Conservation (phyloP, 257 asterid species). For the Linaria vulgaris region DNA sequence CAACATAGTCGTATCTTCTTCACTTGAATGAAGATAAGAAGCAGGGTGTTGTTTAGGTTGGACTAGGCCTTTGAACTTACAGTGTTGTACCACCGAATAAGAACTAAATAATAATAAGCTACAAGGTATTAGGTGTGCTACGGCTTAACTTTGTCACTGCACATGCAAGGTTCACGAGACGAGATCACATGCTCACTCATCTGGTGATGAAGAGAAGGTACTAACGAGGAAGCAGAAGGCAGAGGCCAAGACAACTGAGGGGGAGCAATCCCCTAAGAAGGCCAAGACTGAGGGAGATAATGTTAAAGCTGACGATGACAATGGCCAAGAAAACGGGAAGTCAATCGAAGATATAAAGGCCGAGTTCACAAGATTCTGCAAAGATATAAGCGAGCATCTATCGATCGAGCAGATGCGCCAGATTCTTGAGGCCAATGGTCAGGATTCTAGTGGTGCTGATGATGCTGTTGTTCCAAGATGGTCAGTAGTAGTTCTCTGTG, state of each 20-base stretch:
- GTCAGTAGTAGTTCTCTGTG: constrained; percentile 34
- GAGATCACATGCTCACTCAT: constrained; percentile 44
- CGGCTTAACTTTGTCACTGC: background rate
- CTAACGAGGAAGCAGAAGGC: constrained; percentile 79
- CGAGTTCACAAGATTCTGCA: constrained; percentile 67
- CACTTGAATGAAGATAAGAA: too few species aligned
- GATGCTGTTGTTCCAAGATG: constrained; percentile 89
- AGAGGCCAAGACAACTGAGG: constrained; percentile 40
- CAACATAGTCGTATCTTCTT: too few species aligned
- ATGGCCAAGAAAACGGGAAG: constrained; percentile 33
- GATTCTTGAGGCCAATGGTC: constrained; percentile 69
- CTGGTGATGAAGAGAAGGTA: constrained; percentile 55
- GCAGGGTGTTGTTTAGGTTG: too few species aligned
- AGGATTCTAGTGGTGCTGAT: constrained; percentile 44
- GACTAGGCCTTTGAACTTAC: too few species aligned
- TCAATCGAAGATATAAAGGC: constrained; percentile 41
- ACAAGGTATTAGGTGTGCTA: too few species aligned
- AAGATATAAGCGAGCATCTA: constrained; percentile 54
- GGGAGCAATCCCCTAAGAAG: constrained; percentile 56
- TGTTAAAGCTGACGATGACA: constrained; percentile 17
- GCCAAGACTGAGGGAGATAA: constrained; percentile 39
- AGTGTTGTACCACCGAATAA: too few species aligned
- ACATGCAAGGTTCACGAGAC: constrained; percentile 56
- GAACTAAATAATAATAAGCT: too few species aligned
- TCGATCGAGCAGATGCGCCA: constrained; percentile 73